These are phyloP conservation scores for Prunus mira DNA, from an alignment of 306 rosid species.

Conservation along the genomic window DNA sequence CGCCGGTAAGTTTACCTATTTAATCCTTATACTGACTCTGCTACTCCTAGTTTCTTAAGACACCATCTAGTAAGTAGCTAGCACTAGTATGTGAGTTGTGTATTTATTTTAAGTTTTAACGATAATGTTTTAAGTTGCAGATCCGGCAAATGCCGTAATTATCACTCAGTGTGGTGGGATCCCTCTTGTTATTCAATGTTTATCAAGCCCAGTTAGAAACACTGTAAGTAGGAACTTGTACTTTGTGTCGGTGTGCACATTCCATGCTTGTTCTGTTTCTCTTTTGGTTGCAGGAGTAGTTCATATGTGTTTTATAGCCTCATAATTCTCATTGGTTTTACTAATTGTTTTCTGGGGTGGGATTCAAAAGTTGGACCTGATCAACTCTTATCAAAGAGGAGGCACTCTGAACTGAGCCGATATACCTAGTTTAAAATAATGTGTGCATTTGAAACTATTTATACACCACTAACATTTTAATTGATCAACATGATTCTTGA, in stretches of 20 bases:
- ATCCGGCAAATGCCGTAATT: slow-evolving; percentile 61
- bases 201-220: slow-evolving; percentile 88
- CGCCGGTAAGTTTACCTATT: slow-evolving; percentile 46
- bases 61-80: background rate
- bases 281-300: background rate
- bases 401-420: background rate
- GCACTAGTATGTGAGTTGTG: background rate
- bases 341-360: background rate
- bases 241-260: slow-evolving; percentile 3
- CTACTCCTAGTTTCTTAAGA: background rate
- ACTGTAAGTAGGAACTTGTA: slow-evolving; percentile 54
- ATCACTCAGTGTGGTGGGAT: slow-evolving; percentile 55
- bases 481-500: background rate
- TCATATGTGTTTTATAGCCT: background rate
- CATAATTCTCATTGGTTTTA: background rate
- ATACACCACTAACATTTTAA: background rate
- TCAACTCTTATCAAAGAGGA: background rate
- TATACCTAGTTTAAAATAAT: background rate
- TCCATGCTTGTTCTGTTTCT: background rate
- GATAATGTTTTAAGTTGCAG: slow-evolving; percentile 25
- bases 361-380: background rate
- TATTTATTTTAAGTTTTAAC: background rate
- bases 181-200: slow-evolving; percentile 72
- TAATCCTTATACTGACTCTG: background rate
- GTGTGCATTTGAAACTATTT: background rate